A percentile compares a stretch with the other conserved stretches of the same genome.
These are phyloP conservation scores for Colletotrichum trifolii DNA, from an alignment of 2,329 filamentous ascomycete species.

Conservation along the genomic window DNA sequence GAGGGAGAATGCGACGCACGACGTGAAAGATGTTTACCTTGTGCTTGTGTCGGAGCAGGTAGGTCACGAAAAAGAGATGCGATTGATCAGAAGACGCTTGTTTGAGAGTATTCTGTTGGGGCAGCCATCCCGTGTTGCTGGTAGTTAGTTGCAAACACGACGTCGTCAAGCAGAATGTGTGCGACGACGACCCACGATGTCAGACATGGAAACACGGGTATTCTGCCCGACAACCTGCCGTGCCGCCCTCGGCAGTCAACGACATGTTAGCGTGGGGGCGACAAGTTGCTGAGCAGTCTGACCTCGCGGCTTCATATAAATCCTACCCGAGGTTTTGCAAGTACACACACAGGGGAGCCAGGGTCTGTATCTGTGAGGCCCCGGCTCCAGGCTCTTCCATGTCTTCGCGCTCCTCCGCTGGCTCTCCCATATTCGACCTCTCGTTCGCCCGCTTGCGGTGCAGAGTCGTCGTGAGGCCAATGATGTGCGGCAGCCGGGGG, in stretches of 20 bases:
- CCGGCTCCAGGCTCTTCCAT: slow-evolving; percentile 13
- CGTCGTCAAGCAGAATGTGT: too few species aligned
- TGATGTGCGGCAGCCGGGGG: neutral
- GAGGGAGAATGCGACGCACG: slow-evolving; percentile 21
- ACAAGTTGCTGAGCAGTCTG: neutral
- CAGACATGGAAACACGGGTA: slow-evolving; percentile 3
- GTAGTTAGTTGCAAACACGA: too few species aligned
- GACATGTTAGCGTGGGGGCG: slow-evolving; percentile 16
- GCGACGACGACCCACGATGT: neutral
- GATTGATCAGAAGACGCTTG: too few species aligned
- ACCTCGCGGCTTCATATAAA: slow-evolving; percentile 9
- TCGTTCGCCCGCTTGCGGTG: slow-evolving; percentile 19
- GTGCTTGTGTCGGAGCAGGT: neutral
- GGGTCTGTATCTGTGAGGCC: slow-evolving; percentile 15
- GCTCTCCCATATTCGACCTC: slow-evolving; percentile 3
- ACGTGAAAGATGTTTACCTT: slow-evolving; percentile 11
- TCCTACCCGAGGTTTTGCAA: neutral
- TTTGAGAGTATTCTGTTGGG: too few species aligned
- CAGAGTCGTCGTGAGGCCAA: slow-evolving; percentile 5
- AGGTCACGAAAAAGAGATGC: too few species aligned
- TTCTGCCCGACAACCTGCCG: slow-evolving; percentile 10
- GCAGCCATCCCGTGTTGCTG: too few species aligned
- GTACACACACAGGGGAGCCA: slow-evolving; percentile 1
- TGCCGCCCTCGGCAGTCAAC: slow-evolving; percentile 25
- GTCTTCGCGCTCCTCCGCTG: slow-evolving; percentile 13